A percentile compares a stretch with the other conserved stretches of the same genome.
phyloP scores from a whole-genome alignment of 441 rosid species.

The Theobroma grandiflorum region DNA sequence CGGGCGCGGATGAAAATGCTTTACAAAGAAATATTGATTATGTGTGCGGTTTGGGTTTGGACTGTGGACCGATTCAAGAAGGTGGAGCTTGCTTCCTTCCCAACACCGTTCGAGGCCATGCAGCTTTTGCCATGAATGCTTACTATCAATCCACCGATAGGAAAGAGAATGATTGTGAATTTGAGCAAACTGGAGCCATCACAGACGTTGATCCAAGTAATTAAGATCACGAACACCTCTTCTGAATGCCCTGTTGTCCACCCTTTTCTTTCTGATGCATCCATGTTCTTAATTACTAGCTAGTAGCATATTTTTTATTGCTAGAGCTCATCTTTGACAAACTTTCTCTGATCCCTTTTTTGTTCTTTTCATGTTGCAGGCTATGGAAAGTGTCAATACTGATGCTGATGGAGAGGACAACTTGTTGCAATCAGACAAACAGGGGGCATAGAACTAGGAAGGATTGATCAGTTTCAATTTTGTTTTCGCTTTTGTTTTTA shows the following conservation, averaged over 20 bases:
- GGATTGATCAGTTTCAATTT: slow-evolving; percentile 6
- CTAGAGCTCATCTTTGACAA: background rate
- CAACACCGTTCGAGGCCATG: slow-evolving; percentile 67
- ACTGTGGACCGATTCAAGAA: slow-evolving; percentile 57
- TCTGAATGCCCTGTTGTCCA: background rate
- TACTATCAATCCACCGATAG: slow-evolving; percentile 63
- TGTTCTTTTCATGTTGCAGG: slow-evolving; percentile 38
- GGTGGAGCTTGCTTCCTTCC: slow-evolving; percentile 65
- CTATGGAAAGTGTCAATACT: slow-evolving; percentile 57
- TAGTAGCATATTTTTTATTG: background rate
- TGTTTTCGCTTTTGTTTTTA: background rate
- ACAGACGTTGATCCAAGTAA: slow-evolving; percentile 51
- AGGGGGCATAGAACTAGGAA: background rate
- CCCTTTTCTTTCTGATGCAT: background rate
- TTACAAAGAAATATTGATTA: slow-evolving; percentile 75
- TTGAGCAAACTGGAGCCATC: slow-evolving; percentile 58
- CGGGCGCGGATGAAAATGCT: slow-evolving; percentile 53
- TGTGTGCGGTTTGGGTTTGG: slow-evolving; percentile 63
- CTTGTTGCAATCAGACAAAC: background rate
- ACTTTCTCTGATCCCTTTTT: background rate
- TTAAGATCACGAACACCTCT: background rate
- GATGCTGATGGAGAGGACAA: background rate
- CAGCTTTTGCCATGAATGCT: slow-evolving; percentile 72
- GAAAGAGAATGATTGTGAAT: slow-evolving; percentile 57
- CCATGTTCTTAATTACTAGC: no score